Percentiles rank a stretch among this genome's conserved stretches.
Conservation (phyloP, 2,329 filamentous ascomycete genomes). For the Incumbomyces delicatus region DNA sequence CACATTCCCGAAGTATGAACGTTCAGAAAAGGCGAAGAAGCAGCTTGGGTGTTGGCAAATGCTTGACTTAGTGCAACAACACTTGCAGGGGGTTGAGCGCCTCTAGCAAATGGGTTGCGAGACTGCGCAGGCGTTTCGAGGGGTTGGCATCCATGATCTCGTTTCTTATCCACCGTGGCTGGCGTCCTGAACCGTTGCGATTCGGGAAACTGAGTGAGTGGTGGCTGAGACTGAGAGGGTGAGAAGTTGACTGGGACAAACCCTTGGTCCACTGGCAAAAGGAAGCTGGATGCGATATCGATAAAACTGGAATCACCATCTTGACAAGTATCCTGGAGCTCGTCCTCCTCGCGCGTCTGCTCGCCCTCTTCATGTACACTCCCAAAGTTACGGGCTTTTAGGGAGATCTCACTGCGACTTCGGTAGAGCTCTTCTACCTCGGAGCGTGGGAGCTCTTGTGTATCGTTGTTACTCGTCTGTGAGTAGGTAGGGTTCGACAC, state of each 20-base stretch:
- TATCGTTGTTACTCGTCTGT: constrained; percentile 30
- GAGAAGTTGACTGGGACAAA: constrained; percentile 12
- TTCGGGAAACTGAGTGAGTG: constrained; percentile 35
- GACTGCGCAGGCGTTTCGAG: constrained; percentile 31
- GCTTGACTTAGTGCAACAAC: constrained; percentile 39
- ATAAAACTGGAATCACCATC: constrained; percentile 36
- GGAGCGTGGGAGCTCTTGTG: constrained; percentile 37
- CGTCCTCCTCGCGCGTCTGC: constrained; percentile 21
- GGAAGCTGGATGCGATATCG: constrained; percentile 32
- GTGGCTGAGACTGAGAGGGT: constrained; percentile 23
- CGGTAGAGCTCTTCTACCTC: constrained; percentile 32
- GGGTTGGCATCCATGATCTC: constrained; percentile 23
- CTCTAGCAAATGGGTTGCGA: constrained; percentile 33
- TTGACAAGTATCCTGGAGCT: constrained; percentile 29
- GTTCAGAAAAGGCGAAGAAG: constrained; percentile 36
- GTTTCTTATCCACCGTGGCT: constrained; percentile 30
- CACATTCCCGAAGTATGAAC: constrained; percentile 27
- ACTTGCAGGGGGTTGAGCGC: constrained; percentile 25
- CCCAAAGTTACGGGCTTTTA: constrained; percentile 7
- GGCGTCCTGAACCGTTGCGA: constrained; percentile 37
- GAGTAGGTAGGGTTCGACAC: constrained; percentile 26
- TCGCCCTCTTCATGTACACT: constrained; percentile 3
- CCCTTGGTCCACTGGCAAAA: constrained; percentile 14
- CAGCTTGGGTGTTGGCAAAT: constrained; percentile 39
- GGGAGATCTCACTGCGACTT: constrained; percentile 26